These are phyloP conservation scores for Torulaspora indica DNA, from an alignment of 805 yeast species.

Conservation along the genomic window DNA sequence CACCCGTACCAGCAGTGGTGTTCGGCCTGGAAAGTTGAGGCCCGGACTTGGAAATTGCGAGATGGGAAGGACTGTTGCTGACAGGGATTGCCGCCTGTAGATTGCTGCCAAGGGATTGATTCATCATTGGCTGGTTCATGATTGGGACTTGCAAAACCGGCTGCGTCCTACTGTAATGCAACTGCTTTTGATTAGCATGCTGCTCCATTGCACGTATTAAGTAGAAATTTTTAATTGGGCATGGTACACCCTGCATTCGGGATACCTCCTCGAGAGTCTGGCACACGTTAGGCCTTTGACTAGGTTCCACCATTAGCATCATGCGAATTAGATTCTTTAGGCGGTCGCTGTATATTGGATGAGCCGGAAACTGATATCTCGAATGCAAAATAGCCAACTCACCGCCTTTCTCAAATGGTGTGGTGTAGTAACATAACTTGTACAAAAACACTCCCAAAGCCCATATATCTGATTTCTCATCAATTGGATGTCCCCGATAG, in stretches of 20 bases:
- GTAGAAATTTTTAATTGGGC: slow-evolving; percentile 40
- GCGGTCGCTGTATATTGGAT: slow-evolving; percentile 56
- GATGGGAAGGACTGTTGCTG: slow-evolving; percentile 6
- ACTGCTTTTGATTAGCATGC: slow-evolving; percentile 9
- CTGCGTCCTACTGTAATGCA: slow-evolving; percentile 10
- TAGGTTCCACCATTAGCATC: slow-evolving; percentile 60
- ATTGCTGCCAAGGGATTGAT: slow-evolving; percentile 2
- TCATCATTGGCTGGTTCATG: slow-evolving; percentile 1
- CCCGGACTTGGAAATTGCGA: slow-evolving; percentile 8
- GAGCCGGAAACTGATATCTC: slow-evolving; percentile 47
- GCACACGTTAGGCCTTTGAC: slow-evolving; percentile 65
- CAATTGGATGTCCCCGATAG: slow-evolving; percentile 61
- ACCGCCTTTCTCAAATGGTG: slow-evolving; percentile 69
- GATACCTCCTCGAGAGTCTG: slow-evolving; percentile 68
- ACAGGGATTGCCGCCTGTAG: slow-evolving; percentile 4
- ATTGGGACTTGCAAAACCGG: slow-evolving; percentile 5
- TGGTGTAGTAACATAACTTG: slow-evolving; percentile 73
- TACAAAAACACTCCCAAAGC: slow-evolving; percentile 75
- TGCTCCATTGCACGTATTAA: slow-evolving; percentile 27
- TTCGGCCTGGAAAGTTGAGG: slow-evolving; percentile 7
- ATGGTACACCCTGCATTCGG: slow-evolving; percentile 50
- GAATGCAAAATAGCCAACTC: slow-evolving; percentile 62
- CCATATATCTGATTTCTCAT: slow-evolving; percentile 83
- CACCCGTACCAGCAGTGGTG: slow-evolving; percentile 6
- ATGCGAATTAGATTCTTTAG: slow-evolving; percentile 60